phyloP scores from a whole-genome alignment of 2,329 filamentous ascomycete genomes.

The Aspergillus awamori region DNA sequence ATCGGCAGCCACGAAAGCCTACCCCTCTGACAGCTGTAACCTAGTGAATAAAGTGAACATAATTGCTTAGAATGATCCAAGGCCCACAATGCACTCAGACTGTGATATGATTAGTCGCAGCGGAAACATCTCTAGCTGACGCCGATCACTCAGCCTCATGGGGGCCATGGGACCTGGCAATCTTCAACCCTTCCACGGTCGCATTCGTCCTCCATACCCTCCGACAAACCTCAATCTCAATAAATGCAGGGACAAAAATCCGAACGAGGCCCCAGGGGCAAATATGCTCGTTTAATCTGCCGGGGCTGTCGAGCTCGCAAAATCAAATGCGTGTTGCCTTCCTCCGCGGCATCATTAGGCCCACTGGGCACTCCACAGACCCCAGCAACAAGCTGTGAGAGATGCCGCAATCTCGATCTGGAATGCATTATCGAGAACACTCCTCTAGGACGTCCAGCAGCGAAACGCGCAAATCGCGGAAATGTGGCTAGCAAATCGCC shows the following conservation, averaged over 20 bases:
- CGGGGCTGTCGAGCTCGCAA: conserved; percentile 22
- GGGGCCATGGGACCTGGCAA: background rate
- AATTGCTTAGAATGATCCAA: too few relatives aligned
- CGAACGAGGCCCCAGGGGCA: conserved; percentile 4
- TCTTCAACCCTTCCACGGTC: background rate
- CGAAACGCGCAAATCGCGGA: conserved; percentile 4
- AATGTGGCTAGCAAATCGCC: background rate
- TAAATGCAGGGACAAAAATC: background rate
- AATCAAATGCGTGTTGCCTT: conserved; percentile 25
- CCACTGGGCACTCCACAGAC: conserved; percentile 15
- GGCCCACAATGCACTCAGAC: too few relatives aligned
- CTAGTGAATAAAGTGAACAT: too few relatives aligned
- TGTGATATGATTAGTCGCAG: too few relatives aligned
- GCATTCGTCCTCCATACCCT: background rate
- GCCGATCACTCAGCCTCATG: background rate
- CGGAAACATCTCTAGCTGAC: too few relatives aligned
- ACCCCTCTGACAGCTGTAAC: too few relatives aligned
- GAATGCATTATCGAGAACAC: conserved; percentile 23
- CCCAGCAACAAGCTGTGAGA: conserved; percentile 17
- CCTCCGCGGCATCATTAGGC: background rate
- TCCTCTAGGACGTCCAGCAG: conserved; percentile 18
- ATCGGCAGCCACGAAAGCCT: too few relatives aligned
- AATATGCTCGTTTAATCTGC: conserved; percentile 24
- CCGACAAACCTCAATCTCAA: too few relatives aligned
- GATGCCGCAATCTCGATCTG: conserved; percentile 20